Evolutionary conservation across 208 protist genomes (phyloP).

Genomic region (Trypanosoma avium): DNA sequence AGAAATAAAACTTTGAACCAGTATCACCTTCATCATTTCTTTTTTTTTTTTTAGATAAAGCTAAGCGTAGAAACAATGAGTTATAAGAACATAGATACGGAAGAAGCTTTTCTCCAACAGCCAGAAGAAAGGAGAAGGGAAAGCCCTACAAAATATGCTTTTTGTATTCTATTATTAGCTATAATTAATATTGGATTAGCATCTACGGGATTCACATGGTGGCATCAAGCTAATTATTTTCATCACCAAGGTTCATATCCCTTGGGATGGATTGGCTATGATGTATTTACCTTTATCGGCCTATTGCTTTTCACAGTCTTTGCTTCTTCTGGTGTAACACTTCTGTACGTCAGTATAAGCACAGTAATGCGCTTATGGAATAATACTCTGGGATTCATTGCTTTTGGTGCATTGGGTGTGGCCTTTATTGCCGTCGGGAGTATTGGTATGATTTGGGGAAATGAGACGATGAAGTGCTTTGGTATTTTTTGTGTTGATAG

Average conservation of each 20-base stretch:
- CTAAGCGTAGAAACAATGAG: too few relatives aligned
- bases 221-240: conserved; percentile 24
- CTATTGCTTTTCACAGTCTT: conserved; percentile 25
- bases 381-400: background rate
- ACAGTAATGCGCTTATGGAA: conserved; percentile 1
- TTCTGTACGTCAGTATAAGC: conserved; percentile 22
- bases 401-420: conserved; percentile 6
- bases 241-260: conserved; percentile 7
- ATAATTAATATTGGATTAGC: background rate
- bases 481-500: conserved; percentile 37
- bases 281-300: conserved; percentile 21
- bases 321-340: conserved; percentile 13
- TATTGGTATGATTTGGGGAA: conserved; percentile 26
- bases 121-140: too few relatives aligned
- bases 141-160: too few relatives aligned
- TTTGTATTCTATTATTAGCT: background rate
- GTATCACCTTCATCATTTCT: too few relatives aligned
- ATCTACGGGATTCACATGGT: conserved; percentile 4
- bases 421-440: conserved; percentile 21
- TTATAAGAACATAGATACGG: too few relatives aligned
- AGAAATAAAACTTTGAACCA: too few relatives aligned
- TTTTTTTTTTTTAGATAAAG: too few relatives aligned
- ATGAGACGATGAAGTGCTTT: conserved; percentile 26
- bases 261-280: conserved; percentile 24
- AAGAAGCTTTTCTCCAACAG: too few relatives aligned